Conservation (phyloP, 768 basidiomycete species). For the Kwoniella europaea region DNA sequence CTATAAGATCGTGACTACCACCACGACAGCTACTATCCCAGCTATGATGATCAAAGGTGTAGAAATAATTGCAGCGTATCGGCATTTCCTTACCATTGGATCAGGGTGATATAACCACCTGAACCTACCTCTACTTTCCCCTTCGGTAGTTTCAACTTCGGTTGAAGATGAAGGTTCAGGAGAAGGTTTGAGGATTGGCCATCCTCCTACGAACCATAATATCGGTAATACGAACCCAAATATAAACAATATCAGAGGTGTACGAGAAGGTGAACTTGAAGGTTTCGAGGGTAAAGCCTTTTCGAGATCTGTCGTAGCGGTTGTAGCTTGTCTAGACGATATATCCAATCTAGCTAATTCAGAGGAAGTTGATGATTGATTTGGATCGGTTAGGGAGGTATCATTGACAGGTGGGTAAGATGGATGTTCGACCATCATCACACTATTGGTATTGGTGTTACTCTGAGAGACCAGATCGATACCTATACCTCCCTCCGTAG, state of each 20-base stretch:
- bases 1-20: slow-evolving; percentile 2
- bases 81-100: slow-evolving; percentile 18
- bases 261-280: neutral
- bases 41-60: slow-evolving; percentile 12
- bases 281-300: slow-evolving; percentile 1
- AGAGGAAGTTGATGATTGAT: neutral
- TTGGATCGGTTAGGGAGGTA: neutral
- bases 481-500: slow-evolving; percentile 8
- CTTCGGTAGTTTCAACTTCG: neutral
- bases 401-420: neutral
- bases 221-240: slow-evolving; percentile 15
- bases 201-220: slow-evolving; percentile 24
- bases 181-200: neutral
- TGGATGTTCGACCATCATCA: slow-evolving; percentile 1
- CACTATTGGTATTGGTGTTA: neutral
- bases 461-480: neutral
- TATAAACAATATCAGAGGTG: slow-evolving; percentile 17
- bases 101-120: slow-evolving; percentile 16
- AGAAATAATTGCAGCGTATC: slow-evolving; percentile 16
- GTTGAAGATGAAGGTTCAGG: neutral
- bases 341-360: neutral
- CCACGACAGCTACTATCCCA: slow-evolving; percentile 12
- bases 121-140: neutral
- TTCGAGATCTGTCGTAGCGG: slow-evolving; percentile 1
- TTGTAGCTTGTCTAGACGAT: neutral